Evolutionary conservation across 208 protist species (phyloP), one percentile per base, ranked within the genome.

Genomic region (Leishmania turanica): DNA sequence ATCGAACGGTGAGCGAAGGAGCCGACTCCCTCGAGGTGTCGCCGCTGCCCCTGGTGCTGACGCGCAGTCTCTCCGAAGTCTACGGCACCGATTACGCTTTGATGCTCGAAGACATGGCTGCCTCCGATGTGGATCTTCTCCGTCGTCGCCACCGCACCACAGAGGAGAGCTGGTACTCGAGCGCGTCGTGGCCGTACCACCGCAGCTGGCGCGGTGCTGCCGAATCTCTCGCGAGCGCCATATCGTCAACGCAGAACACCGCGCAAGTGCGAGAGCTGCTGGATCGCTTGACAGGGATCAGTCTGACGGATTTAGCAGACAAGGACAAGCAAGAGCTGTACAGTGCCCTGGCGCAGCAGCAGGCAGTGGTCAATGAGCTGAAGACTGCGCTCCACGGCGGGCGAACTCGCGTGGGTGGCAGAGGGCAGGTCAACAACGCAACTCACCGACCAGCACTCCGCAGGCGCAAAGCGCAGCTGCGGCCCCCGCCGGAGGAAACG

Each of bases 311-410:
- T 51, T n/a, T 81, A 19, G 73, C 56, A 34, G 73, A 54, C 34
- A 84, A 82, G 27, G 79, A 85, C 37, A 78, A 69, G 9, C 68
- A 72, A 31, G 72, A 81, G 45, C 84, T 93, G 56, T 54, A 86
- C 11, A 65, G 65, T 31, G 83, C 87, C 6, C 73, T 94, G 19
- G 75, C 84, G 58, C 60, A 82, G 62, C 91, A 94, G 82, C 83
- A 93, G 62, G 56, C 70, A 31, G 45, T 90, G 34, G 89, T 93
- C 74, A 64, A 82, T 77, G 80, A 87, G 9, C 81, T 93, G 11
- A 73, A 78, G 34, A 62, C 45, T 11, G 80, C 80, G n/a, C 71
- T 93, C 3, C 37, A 64, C 11, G 21, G 21, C 15, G 11, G 40
- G 56, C 8, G 53, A 8, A 27, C 31, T 53, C 56, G 56, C 37